These are phyloP conservation scores for Geosmithia flava DNA, from an alignment of 2,329 filamentous ascomycete species.

Conservation along the genomic window DNA sequence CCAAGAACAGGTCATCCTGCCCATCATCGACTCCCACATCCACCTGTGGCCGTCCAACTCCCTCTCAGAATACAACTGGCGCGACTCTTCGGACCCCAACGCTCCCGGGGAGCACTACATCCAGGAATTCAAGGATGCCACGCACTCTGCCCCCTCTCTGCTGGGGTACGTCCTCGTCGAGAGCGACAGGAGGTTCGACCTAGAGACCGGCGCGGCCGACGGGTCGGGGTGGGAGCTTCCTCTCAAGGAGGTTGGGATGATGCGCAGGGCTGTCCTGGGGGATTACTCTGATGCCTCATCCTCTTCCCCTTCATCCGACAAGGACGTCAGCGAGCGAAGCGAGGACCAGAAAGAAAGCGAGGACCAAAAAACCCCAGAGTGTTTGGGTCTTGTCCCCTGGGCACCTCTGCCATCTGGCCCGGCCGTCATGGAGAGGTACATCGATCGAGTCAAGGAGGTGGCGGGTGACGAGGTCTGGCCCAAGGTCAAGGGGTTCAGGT, in stretches of 20 bases:
- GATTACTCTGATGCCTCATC: too few relatives aligned
- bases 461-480: conserved; percentile 50
- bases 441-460: conserved; percentile 44
- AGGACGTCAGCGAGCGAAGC: conserved; percentile 28
- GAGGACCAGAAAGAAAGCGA: conserved; percentile 37
- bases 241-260: conserved; percentile 58
- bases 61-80: conserved; percentile 57
- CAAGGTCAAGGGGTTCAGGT: conserved; percentile 68
- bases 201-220: conserved; percentile 27
- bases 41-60: conserved; percentile 71
- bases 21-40: conserved; percentile 81
- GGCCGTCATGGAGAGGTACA: conserved; percentile 49
- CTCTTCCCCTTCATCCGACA: too few relatives aligned
- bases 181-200: conserved; percentile 58
- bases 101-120: conserved; percentile 48
- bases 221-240: conserved; percentile 52
- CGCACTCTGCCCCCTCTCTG: conserved; percentile 27
- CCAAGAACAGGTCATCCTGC: conserved; percentile 28
- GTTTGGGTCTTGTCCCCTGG: conserved; percentile 69
- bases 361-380: conserved; percentile 28
- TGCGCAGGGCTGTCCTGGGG: conserved; percentile 54
- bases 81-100: conserved; percentile 41
- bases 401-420: conserved; percentile 64
- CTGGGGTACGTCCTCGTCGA: conserved; percentile 74
- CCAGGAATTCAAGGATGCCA: conserved; percentile 44